These are phyloP conservation scores for Sporothrix pseudoabietina DNA, from an alignment of 2,329 filamentous ascomycete species.

Conservation along the genomic window DNA sequence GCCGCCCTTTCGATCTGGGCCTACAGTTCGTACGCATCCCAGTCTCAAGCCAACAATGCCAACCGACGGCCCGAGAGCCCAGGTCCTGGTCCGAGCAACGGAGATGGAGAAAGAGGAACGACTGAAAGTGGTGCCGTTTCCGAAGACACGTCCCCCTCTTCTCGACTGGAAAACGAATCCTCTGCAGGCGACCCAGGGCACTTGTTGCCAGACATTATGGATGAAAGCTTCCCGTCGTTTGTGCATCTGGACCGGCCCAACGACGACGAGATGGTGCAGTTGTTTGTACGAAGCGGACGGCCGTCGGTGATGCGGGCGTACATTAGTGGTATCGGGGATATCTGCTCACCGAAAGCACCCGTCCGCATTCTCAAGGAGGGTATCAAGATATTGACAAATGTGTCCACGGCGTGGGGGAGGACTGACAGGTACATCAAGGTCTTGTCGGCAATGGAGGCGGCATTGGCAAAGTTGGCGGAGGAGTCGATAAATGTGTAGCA, in stretches of 20 bases:
- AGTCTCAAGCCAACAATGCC: background rate
- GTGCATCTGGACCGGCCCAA: conserved; percentile 12
- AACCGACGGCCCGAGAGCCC: background rate
- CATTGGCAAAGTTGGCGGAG: background rate
- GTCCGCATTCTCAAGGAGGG: background rate
- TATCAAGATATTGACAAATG: background rate
- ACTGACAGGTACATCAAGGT: background rate
- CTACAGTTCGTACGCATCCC: conserved; percentile 9
- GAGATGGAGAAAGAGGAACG: background rate
- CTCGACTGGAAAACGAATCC: too few species aligned
- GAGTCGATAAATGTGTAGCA: background rate
- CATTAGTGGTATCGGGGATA: conserved; percentile 17
- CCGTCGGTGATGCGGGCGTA: conserved; percentile 6
- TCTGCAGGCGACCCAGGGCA: background rate
- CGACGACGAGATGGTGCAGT: conserved; percentile 12
- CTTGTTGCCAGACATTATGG: background rate
- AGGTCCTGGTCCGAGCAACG: background rate
- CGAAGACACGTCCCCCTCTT: background rate
- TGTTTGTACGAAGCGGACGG: conserved; percentile 14
- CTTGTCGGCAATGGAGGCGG: background rate
- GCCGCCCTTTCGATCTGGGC: conserved; percentile 3
- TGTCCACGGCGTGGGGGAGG: conserved; percentile 10
- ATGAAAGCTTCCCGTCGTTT: background rate
- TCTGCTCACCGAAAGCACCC: background rate
- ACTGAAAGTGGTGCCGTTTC: background rate